Conservation (phyloP, 306 rosid genomes). For the Amphicarpaea edgeworthii region DNA sequence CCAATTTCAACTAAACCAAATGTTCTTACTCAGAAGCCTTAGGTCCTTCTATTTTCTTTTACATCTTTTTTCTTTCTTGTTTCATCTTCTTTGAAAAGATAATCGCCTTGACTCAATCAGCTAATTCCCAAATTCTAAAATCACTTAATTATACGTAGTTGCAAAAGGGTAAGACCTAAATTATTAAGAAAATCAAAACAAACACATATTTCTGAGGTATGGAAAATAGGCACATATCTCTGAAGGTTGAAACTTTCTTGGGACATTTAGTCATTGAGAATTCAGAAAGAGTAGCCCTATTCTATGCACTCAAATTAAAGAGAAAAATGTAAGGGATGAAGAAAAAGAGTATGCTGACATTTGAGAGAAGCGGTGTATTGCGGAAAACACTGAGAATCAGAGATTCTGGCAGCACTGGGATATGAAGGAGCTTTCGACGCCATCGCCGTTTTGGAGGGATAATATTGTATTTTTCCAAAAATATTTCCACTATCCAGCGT, state of each 20-base stretch:
- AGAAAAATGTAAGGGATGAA: background rate
- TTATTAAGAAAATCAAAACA: background rate
- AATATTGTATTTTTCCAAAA: too few species aligned
- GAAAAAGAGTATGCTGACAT: conserved; percentile 47
- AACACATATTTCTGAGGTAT: background rate
- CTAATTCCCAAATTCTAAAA: conserved; percentile 15
- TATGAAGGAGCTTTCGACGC: conserved; percentile 64
- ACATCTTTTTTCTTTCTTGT: background rate
- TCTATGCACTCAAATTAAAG: background rate
- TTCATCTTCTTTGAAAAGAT: background rate
- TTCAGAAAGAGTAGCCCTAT: background rate
- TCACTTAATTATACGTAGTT: conserved; percentile 11
- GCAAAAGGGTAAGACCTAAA: conserved; percentile 23
- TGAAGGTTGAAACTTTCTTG: background rate
- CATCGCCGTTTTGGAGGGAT: conserved; percentile 55
- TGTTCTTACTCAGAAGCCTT: background rate
- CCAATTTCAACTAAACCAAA: background rate
- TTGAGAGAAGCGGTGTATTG: conserved; percentile 91
- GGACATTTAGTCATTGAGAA: conserved; percentile 2
- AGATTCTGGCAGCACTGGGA: conserved; percentile 74
- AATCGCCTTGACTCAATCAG: conserved; percentile 16
- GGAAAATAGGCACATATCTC: background rate
- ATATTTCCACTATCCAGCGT: too few species aligned
- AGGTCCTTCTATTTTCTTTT: conserved; percentile 9
- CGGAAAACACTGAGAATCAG: conserved; percentile 89